Conservation (phyloP, 1,284 basidiomycete genomes). For the Ustilago nuda region DNA sequence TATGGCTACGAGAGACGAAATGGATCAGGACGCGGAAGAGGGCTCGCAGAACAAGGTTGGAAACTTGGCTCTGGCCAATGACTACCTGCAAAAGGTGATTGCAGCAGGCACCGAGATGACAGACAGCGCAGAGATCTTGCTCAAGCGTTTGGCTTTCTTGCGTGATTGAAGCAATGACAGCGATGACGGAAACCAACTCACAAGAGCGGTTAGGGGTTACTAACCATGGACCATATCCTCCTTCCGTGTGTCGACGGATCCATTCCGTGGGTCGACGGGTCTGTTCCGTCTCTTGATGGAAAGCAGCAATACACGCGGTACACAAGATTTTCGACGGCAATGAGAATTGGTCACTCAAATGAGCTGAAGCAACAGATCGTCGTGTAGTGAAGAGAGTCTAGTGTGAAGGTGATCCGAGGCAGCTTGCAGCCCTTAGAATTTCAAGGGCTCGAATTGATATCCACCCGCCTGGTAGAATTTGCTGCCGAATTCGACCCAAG, state of each 20-base stretch:
- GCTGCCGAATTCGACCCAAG: slow-evolving; percentile 98
- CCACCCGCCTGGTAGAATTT: slow-evolving; percentile 94
- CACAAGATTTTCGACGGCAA: neutral
- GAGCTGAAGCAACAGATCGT: neutral
- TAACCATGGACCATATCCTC: neutral
- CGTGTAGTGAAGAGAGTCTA: neutral
- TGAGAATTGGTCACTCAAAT: neutral
- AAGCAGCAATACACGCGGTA: neutral
- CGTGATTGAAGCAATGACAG: slow-evolving; percentile 29
- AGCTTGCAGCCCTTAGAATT: slow-evolving; percentile 22
- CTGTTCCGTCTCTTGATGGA: neutral
- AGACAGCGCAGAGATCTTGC: slow-evolving; percentile 62
- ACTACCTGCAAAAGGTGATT: slow-evolving; percentile 66
- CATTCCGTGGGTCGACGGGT: neutral
- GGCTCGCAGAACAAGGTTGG: slow-evolving; percentile 30
- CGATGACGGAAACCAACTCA: too few species aligned
- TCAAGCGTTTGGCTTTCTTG: slow-evolving; percentile 59
- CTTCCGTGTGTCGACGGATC: neutral
- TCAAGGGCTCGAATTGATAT: slow-evolving; percentile 72
- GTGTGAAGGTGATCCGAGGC: neutral
- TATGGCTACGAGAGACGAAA: slow-evolving; percentile 17
- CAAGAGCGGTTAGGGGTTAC: too few species aligned
- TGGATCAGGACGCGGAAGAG: slow-evolving; percentile 26
- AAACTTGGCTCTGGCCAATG: slow-evolving; percentile 60
- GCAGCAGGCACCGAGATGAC: slow-evolving; percentile 63